Percentiles rank a stretch among this genome's conserved stretches.
Evolutionary conservation across 1,139 yeast species (phyloP).

Genomic region (Lodderomyces metapsilosis): DNA sequence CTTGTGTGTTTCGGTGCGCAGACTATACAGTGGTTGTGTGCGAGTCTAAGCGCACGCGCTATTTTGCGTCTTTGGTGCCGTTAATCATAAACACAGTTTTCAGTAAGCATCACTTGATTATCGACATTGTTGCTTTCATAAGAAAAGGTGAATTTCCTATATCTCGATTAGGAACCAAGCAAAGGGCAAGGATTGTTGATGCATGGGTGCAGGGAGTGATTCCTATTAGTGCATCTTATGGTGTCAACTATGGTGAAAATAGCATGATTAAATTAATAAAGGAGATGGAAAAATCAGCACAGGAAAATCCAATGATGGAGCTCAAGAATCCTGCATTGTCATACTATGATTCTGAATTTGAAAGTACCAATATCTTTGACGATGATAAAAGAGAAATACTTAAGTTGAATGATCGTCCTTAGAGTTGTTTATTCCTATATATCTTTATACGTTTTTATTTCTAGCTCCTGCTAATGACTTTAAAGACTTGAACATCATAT

Average conservation of each 20-base stretch:
- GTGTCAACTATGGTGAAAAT: constrained; percentile 66
- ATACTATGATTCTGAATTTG: constrained; percentile 29
- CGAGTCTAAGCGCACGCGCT: constrained; percentile 55
- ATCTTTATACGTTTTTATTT: not conserved
- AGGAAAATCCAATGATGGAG: constrained; percentile 44
- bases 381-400: constrained; percentile 5
- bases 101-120: constrained; percentile 78
- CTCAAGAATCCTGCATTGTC: constrained; percentile 45
- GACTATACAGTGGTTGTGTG: constrained; percentile 79
- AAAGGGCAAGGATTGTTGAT: constrained; percentile 67
- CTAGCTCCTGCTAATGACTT: constrained; percentile 34
- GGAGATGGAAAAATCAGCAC: constrained; percentile 46
- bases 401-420: constrained; percentile 3
- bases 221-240: constrained; percentile 44
- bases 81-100: constrained; percentile 76
- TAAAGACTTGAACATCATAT: constrained; percentile 45
- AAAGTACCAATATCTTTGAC: constrained; percentile 21
- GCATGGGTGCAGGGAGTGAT: constrained; percentile 53
- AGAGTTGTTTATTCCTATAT: not conserved
- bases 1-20: constrained; percentile 79
- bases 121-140: constrained; percentile 83
- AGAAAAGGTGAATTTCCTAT: constrained; percentile 63
- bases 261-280: constrained; percentile 55
- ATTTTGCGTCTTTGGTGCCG: constrained; percentile 76
- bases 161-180: constrained; percentile 72